Evolutionary conservation across 176 grass and related monocot species (phyloP).

Genomic region (Phragmites australis): DNA sequence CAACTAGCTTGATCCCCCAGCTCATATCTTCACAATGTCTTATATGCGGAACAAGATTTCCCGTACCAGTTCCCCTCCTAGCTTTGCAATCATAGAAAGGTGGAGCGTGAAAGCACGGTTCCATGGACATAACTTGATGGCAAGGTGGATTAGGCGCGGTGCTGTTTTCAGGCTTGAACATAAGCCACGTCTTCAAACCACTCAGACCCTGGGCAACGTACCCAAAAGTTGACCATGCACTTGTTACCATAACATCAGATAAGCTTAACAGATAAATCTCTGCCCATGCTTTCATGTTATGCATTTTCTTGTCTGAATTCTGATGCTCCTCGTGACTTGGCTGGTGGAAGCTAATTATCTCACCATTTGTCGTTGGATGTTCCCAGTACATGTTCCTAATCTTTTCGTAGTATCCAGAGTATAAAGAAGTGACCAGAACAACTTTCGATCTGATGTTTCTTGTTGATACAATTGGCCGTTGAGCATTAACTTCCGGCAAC

Average conservation of each 20-base stretch:
- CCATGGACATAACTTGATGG: constrained; percentile 68
- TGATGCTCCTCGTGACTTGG: constrained; percentile 90
- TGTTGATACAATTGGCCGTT: constrained; percentile 35
- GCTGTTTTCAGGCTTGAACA: constrained; percentile 69
- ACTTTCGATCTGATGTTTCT: constrained; percentile 50
- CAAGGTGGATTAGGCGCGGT: constrained; percentile 71
- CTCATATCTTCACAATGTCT: constrained; percentile 92
- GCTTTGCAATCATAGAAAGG: constrained; percentile 83
- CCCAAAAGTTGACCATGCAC: constrained; percentile 92
- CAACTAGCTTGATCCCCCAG: constrained; percentile 86
- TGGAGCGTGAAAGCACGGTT: constrained; percentile 92
- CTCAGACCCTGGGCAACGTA: constrained; percentile 88
- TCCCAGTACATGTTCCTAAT: constrained; percentile 92
- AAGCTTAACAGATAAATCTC: constrained; percentile 95
- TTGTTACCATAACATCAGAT: constrained; percentile 78
- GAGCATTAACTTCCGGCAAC: constrained; percentile 45
- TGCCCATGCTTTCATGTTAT: constrained; percentile 89
- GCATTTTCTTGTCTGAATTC: constrained; percentile 68
- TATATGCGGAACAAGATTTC: constrained; percentile 79
- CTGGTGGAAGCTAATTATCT: constrained; percentile 79
- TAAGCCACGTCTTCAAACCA: constrained; percentile 79
- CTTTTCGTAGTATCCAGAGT: constrained; percentile 70
- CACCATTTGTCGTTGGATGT: constrained; percentile 57
- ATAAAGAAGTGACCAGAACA: constrained; percentile 80
- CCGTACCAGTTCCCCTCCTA: constrained; percentile 66